These are phyloP conservation scores for Salix arbutifolia DNA, from an alignment of 345 rosid genomes.

Conservation along the genomic window DNA sequence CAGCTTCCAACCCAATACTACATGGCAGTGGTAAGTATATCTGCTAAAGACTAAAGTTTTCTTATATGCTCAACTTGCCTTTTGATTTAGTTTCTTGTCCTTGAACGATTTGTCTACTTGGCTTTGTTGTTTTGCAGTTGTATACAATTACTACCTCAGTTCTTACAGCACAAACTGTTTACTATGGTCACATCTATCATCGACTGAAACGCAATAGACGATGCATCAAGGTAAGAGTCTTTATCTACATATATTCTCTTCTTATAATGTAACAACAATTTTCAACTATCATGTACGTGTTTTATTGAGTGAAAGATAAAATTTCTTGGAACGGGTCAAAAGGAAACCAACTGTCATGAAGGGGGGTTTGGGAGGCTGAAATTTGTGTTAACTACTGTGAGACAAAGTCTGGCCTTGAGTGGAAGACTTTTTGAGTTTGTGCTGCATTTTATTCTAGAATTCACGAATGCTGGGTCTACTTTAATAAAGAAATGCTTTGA, in stretches of 20 bases:
- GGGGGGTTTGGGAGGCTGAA: background rate
- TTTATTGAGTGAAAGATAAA: background rate
- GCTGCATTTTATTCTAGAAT: background rate
- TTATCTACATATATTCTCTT: background rate
- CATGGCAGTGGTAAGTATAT: conserved; percentile 59
- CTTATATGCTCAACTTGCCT: background rate
- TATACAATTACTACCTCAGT: conserved; percentile 52
- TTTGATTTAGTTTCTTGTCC: background rate
- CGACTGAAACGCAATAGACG: conserved; percentile 32
- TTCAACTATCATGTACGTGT: background rate
- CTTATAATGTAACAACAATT: background rate
- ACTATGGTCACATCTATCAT: conserved; percentile 62
- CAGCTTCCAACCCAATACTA: conserved; percentile 91
- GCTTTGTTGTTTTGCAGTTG: conserved; percentile 39
- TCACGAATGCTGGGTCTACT: background rate
- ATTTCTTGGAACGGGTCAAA: background rate
- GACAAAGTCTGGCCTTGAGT: background rate
- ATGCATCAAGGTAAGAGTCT: conserved; percentile 36
- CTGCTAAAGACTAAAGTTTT: background rate
- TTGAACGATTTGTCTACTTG: background rate
- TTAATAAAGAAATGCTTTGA: background rate
- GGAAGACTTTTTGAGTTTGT: background rate
- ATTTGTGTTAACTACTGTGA: background rate
- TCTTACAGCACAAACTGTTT: conserved; percentile 57
- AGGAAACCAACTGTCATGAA: background rate